Percentiles rank a stretch among this genome's conserved stretches.
These are phyloP conservation scores for Oryza brachyantha DNA, from an alignment of 176 grass and related monocot species.

Conservation along the genomic window DNA sequence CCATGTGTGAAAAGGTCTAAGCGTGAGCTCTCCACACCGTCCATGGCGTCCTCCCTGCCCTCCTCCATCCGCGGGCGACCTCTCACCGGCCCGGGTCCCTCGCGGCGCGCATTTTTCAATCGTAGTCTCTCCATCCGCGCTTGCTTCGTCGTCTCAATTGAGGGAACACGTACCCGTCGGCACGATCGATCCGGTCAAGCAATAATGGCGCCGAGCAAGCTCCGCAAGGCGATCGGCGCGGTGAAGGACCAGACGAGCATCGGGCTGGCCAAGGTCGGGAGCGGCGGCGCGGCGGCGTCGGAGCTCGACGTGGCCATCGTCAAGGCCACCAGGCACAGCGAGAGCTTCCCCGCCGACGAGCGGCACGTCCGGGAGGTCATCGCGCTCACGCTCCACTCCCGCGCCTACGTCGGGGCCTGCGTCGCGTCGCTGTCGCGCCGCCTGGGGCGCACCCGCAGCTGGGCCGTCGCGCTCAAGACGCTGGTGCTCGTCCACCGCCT, in stretches of 20 bases:
- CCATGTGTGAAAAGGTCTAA: neutral
- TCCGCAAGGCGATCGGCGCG: conserved; percentile 71
- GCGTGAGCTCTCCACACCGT: conserved; percentile 1
- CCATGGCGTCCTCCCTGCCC: neutral
- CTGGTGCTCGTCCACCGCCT: conserved; percentile 82
- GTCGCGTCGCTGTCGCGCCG: conserved; percentile 58
- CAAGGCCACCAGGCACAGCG: conserved; percentile 76
- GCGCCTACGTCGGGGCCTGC: conserved; percentile 46
- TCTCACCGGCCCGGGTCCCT: conserved; percentile 29
- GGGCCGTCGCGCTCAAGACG: conserved; percentile 87
- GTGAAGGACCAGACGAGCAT: conserved; percentile 97
- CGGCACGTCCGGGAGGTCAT: conserved; percentile 77
- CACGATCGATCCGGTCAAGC: neutral
- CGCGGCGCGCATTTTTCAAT: conserved; percentile 24
- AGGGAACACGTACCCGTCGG: neutral
- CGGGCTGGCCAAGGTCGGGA: conserved; percentile 64
- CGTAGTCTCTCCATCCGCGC: neutral
- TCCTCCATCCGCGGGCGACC: conserved; percentile 30
- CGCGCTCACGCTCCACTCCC: conserved; percentile 53
- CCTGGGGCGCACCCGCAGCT: conserved; percentile 61
- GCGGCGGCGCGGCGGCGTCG: conserved; percentile 39
- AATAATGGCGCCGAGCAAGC: conserved; percentile 70
- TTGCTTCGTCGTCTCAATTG: conserved; percentile 25
- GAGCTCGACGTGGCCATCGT: conserved; percentile 87
- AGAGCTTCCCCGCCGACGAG: conserved; percentile 77